phyloP scores from a whole-genome alignment of 306 rosid genomes.

The Medicago arabica region DNA sequence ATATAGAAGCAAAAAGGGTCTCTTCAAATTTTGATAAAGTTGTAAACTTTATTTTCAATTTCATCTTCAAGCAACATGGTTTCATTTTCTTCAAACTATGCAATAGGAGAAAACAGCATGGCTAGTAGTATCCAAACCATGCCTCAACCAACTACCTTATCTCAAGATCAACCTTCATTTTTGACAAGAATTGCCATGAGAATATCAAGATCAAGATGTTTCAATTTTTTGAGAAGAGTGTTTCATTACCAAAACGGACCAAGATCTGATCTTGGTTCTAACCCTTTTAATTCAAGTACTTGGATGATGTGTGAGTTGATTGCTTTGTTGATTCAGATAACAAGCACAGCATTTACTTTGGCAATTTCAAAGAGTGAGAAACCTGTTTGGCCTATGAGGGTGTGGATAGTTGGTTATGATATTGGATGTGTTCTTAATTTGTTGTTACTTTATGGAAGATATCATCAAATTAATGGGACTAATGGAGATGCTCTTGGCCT shows the following conservation, averaged over 20 bases:
- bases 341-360: conserved; percentile 56
- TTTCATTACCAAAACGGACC: conserved; percentile 94
- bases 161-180: conserved; percentile 49
- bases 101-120: conserved; percentile 45
- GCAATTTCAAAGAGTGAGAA: conserved; percentile 73
- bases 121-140: conserved; percentile 39
- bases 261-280: conserved; percentile 75
- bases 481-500: conserved; percentile 53
- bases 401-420: conserved; percentile 86
- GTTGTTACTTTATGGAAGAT: conserved; percentile 75
- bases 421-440: conserved; percentile 71
- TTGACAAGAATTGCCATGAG: conserved; percentile 65
- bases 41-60: conserved; percentile 22
- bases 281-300: conserved; percentile 77
- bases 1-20: conserved; percentile 39
- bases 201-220: conserved; percentile 90
- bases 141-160: conserved; percentile 28
- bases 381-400: conserved; percentile 97
- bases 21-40: conserved; percentile 1
- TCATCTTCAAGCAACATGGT: conserved; percentile 34
- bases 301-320: conserved; percentile 85
- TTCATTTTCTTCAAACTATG: conserved; percentile 56
- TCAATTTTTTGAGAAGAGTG: conserved; percentile 77
- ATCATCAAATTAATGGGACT: conserved; percentile 52
- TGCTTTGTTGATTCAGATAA: conserved; percentile 71